Conservation (phyloP, 2,329 filamentous ascomycete species). For the Amesomyces nigricolor region DNA sequence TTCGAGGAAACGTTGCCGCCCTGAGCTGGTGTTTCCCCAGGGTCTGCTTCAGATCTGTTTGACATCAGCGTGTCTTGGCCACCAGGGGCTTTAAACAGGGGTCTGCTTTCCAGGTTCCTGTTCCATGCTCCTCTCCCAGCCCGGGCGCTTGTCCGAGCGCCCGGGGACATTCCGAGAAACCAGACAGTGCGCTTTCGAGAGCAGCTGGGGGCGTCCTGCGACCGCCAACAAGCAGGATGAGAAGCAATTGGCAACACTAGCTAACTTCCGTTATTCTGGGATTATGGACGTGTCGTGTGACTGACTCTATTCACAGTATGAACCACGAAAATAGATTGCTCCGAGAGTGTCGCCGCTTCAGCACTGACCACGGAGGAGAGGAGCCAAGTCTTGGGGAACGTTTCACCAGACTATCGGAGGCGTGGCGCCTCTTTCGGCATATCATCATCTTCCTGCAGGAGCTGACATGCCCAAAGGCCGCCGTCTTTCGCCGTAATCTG, state of each 20-base stretch:
- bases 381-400: no score
- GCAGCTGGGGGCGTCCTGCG: constrained; percentile 1
- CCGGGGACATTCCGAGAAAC: not conserved
- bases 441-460: no score
- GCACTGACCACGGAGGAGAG: not conserved
- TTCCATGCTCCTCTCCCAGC: not conserved
- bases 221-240: constrained; percentile 2
- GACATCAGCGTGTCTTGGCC: constrained; percentile 1
- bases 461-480: no score
- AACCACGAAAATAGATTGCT: constrained; percentile 14
- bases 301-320: not conserved
- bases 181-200: constrained; percentile 13
- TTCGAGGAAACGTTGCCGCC: not conserved
- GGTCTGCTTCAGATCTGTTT: constrained; percentile 13
- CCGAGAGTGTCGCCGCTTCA: constrained; percentile 9
- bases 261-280: not conserved
- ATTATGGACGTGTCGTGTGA: not conserved
- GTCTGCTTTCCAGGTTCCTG: not conserved
- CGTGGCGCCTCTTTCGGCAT: no score
- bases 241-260: constrained; percentile 14
- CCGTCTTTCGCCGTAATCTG: no score
- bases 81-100: not conserved
- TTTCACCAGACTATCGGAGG: no score
- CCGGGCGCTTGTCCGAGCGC: not conserved
- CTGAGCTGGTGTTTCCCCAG: not conserved